Base-by-base conservation (phyloP, 2,329 filamentous ascomycete genomes). In the Xylariaceae sp. region DNA sequence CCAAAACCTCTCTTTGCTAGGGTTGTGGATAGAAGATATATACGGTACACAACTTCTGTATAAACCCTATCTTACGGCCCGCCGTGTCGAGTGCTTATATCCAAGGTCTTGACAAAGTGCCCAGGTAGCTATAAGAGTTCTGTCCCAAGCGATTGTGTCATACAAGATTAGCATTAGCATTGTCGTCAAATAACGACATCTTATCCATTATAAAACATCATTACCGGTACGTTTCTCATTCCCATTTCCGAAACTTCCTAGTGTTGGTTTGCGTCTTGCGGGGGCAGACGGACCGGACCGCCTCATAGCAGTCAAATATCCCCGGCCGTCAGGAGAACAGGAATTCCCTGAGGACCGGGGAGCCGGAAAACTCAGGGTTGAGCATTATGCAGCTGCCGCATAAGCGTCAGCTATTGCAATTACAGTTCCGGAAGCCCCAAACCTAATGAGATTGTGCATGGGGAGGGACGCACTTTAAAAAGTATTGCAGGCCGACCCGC, bases 321-420 rank as follows among this genome's bases (percentile, higher is more conserved):
- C 40, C 30, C 43, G 15, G 9, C 43, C 36, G 26, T 77, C 63
- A 82, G 49, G 76, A 77, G 69, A 95, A 94, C 47, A 96, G 78
- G 68, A 96, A 96, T 54, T 95, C 90, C 68, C 94, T 95, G 41
- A 96, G 77, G 1, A 96, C 84, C 0, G 91, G 89, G n/a, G 89
- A 94, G 10, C 88, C 88, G 32, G 91, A 89, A 67, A 96, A 96
- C 70, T 96, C 91, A 0, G 92, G 92, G 70, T 96, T 96, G 29
- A 96, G 74, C 61, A 97, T 74, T 57, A 96, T 86, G 73, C 92
- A 96, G 68, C 90, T 95, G 67, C 8, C 30, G 42, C 54, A 67
- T 53, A 60, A 53, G 53, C 48, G 36, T 44, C 29, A 61, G 49
- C n/a, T n/a, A n/a, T n/a, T n/a, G n/a, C n/a, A n/a, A n/a, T 48